A percentile compares a stretch with the other conserved stretches of the same genome.
phyloP scores from a whole-genome alignment of 371 early-diverging fungal species.

The Mortierella polycephala region DNA sequence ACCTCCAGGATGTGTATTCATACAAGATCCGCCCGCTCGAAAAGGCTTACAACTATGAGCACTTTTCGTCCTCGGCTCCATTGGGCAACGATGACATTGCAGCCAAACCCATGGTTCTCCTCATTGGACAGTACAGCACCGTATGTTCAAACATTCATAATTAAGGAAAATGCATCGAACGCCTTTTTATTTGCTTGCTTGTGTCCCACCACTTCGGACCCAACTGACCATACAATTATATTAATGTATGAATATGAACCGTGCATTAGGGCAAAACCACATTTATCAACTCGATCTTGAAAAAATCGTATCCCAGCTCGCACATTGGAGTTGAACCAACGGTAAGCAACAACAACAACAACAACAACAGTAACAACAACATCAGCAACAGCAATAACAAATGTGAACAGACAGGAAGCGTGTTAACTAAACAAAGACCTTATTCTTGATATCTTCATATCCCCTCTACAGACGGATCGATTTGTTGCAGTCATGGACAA shows the following conservation, averaged over 20 bases:
- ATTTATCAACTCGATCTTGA: conserved; percentile 84
- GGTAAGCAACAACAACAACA: conserved; percentile 35
- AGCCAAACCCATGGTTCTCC: conserved; percentile 85
- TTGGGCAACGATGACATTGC: conserved; percentile 83
- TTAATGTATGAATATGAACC: not conserved
- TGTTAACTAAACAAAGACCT: not conserved
- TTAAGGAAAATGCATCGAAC: too few species aligned
- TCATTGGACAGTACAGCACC: conserved; percentile 83
- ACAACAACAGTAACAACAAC: too few species aligned
- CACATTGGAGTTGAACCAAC: conserved; percentile 91
- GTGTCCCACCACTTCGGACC: too few species aligned
- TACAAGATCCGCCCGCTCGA: conserved; percentile 81
- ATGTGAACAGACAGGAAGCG: too few species aligned
- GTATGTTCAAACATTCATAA: too few species aligned
- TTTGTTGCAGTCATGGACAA: conserved; percentile 89
- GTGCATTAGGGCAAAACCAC: conserved; percentile 86
- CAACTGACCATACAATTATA: not conserved
- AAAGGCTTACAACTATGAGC: conserved; percentile 81
- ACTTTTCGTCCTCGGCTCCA: conserved; percentile 78
- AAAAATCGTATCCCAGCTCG: conserved; percentile 83
- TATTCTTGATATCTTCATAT: not conserved
- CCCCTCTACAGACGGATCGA: conserved; percentile 69
- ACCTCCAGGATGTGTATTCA: conserved; percentile 75
- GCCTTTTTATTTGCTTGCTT: not conserved
- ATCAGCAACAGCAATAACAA: too few species aligned